These are phyloP conservation scores for Pisolithus albus DNA, from an alignment of 768 basidiomycete genomes.

Conservation along the genomic window DNA sequence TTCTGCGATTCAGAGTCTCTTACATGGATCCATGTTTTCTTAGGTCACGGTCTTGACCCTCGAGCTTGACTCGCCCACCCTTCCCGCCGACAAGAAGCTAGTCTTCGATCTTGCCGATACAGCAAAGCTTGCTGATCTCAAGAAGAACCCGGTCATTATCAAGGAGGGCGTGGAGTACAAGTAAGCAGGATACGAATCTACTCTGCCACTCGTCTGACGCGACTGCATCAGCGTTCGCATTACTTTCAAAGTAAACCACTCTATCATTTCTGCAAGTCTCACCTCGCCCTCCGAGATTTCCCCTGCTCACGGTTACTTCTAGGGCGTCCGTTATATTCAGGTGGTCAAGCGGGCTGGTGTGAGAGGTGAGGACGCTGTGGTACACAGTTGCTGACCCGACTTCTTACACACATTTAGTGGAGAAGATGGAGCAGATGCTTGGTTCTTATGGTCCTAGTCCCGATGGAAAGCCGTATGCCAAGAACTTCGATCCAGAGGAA, in stretches of 20 bases:
- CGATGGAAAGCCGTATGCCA: constrained; percentile 57
- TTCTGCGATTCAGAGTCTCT: constrained; percentile 8
- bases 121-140: constrained; percentile 42
- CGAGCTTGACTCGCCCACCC: constrained; percentile 71
- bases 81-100: constrained; percentile 56
- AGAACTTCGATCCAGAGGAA: constrained; percentile 70
- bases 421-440: constrained; percentile 90
- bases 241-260: constrained; percentile 82
- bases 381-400: background rate
- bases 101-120: constrained; percentile 55
- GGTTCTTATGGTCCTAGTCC: constrained; percentile 83
- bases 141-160: constrained; percentile 73
- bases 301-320: constrained; percentile 17
- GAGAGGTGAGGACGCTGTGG: constrained; percentile 43
- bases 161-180: constrained; percentile 89
- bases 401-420: constrained; percentile 46
- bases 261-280: constrained; percentile 68
- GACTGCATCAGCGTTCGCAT: constrained; percentile 56
- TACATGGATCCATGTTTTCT: constrained; percentile 16
- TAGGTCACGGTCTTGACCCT: constrained; percentile 54
- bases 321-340: constrained; percentile 86
- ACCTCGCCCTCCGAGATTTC: background rate
- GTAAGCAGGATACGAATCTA: constrained; percentile 30
- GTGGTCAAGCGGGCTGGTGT: constrained; percentile 76
- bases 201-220: constrained; percentile 1